Base-by-base conservation (phyloP, 352 stramenopile species). In the Phytophthora colocasiae region DNA sequence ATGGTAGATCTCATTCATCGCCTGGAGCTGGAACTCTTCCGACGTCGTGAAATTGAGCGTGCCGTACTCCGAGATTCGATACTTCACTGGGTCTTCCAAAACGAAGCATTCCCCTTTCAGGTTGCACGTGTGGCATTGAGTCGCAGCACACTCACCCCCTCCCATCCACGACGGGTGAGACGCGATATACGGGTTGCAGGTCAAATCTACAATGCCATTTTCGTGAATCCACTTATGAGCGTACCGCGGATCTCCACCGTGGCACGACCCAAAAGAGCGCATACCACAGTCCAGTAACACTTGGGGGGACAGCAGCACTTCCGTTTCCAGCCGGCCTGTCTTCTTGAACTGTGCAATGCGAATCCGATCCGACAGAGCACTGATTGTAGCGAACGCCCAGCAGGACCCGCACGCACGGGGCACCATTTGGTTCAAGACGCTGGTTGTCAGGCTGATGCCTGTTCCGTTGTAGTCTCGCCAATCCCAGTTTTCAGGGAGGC, bases 1-100 rank as follows among this genome's bases (percentile, higher is more conserved):
- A 26, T 95, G 92, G 72, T 98, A 98, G 54, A 99, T 98, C 81
- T 99, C 97, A 32, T 97, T 95, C 89, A 98, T 98, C 24, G 81
- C 85, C 36, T 91, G 80, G 29, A 91, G 67, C 55, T 92, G 75
- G 52, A 93, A 93, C 55, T 89, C 81, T 1, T 76, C 56, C 24
- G 66, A 63, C 17, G 63, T 90, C 39, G 83, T 92, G 27, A 85
- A 87, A 56, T 91, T 93, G 41, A 93, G 75, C 40, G 85, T 93
- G 27, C 83, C 85, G 48, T 90, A 93, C 52, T 92, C 83, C 1
- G 80, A 83, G 26, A 93, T 84, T 49, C 67, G 81, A 58, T 89
- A 89, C 66, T 90, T 91, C 19, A 80, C 84, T 3, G 85, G 72
- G 22, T 84, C 71, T 60, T 81, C 63, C 26, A 88, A 49, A 15